These are phyloP conservation scores for Trichosporon sp. DNA, from an alignment of 1,284 basidiomycete species.

Conservation along the genomic window DNA sequence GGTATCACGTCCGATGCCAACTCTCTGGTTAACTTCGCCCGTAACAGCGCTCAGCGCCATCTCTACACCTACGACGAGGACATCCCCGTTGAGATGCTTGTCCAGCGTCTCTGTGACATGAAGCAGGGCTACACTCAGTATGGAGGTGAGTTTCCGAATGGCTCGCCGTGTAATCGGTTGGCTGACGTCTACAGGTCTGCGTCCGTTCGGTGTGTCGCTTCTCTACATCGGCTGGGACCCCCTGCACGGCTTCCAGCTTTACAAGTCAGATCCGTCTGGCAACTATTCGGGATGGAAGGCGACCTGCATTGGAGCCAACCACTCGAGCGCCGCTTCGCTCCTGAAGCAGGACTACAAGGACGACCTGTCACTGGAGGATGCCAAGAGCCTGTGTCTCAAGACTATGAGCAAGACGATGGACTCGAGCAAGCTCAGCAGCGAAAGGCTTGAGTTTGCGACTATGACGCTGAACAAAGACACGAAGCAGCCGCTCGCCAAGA, in stretches of 20 bases:
- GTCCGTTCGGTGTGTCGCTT: slow-evolving; percentile 94
- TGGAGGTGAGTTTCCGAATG: slow-evolving; percentile 60
- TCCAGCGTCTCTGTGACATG: slow-evolving; percentile 89
- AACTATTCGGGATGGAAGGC: slow-evolving; percentile 99
- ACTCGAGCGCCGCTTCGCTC: slow-evolving; percentile 59
- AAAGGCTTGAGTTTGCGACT: slow-evolving; percentile 94
- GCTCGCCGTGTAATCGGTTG: neutral
- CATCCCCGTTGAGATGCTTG: slow-evolving; percentile 93
- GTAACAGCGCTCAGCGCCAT: slow-evolving; percentile 84
- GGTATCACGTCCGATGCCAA: slow-evolving; percentile 96
- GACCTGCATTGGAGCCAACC: slow-evolving; percentile 95
- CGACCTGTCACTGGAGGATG: slow-evolving; percentile 81
- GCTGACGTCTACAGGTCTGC: slow-evolving; percentile 63
- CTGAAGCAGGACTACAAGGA: slow-evolving; percentile 99
- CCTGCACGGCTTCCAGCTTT: slow-evolving; percentile 93
- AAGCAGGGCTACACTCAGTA: slow-evolving; percentile 99
- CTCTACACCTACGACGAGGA: slow-evolving; percentile 89
- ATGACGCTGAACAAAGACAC: slow-evolving; percentile 73
- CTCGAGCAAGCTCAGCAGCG: slow-evolving; percentile 88
- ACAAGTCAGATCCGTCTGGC: slow-evolving; percentile 96
- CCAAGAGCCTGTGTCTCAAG: slow-evolving; percentile 83
- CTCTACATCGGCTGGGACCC: slow-evolving; percentile 96
- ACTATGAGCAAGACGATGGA: slow-evolving; percentile 99
- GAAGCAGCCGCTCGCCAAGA: slow-evolving; percentile 81
- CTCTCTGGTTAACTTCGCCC: slow-evolving; percentile 91